Base-by-base conservation (phyloP, 1,284 basidiomycete genomes). In the Cystobasidium pallidum region DNA sequence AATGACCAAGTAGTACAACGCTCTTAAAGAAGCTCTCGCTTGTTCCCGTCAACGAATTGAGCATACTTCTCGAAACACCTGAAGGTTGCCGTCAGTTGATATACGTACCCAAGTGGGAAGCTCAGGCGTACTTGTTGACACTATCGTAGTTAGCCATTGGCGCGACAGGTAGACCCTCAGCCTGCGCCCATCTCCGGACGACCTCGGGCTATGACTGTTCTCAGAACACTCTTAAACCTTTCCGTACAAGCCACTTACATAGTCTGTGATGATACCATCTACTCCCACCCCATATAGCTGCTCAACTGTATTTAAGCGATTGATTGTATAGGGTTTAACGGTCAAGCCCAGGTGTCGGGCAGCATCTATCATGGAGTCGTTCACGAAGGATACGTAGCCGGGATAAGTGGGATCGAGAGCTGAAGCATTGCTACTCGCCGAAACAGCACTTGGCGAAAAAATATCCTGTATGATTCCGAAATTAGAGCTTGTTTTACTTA, bases 251-350 rank as follows among this genome's bases (percentile, higher is more conserved):
- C 30, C 6, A 57, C 66, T 47, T 28, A 67, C 66, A 55, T 74
- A 89, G 76, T 90, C 88, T 0, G 88, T 86, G 75, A 90, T 89
- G 62, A 90, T 85, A 0, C 89, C 90, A 78, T 91, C 89, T 0
- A 86, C 87, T 19, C 86, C 86, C 82, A 84, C 84, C 10, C 83
- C 82, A 55, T 88, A 73, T 54, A 91, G 78, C 75, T 87, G 83
- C 24, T 88, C 86, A 3, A 85, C 84, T 34, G 87, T 82, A 75
- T 86, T 87, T 71, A 89, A 80, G 24, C 83, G 81, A 76, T 89
- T 77, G 75, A 89, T 88, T 19, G 89, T 91, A 86, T 87, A 91
- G 3, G 89, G 88, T 75, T 87, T 86, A 62, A 91, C 87, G 15
- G 43, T 75, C 78, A 91, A 78, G 1, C 86, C 87, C 21, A 89